These are phyloP conservation scores for Darksidea phi DNA, from an alignment of 495 filamentous ascomycete genomes.

Conservation along the genomic window DNA sequence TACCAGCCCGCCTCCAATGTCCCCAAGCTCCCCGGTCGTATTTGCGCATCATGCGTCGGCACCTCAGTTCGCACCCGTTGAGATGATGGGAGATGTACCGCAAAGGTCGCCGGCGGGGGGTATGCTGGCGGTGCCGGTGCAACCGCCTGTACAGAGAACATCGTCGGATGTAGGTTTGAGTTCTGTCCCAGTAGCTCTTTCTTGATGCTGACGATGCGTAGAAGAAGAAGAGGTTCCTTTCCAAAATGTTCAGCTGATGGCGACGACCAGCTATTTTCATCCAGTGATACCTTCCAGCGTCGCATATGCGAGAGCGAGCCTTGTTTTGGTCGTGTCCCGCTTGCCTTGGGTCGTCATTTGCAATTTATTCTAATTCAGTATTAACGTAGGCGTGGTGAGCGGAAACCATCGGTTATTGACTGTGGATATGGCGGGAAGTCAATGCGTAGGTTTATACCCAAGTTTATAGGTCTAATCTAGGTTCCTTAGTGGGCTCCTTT, in stretches of 20 bases:
- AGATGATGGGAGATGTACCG: not conserved
- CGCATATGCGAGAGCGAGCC: too few relatives aligned
- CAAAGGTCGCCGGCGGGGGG: not conserved
- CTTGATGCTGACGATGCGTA: slow-evolving; percentile 2
- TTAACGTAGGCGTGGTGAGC: too few relatives aligned
- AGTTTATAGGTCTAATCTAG: too few relatives aligned
- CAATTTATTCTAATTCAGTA: too few relatives aligned
- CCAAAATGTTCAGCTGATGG: not conserved
- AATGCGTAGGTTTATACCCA: too few relatives aligned
- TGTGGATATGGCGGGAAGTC: slow-evolving; percentile 7
- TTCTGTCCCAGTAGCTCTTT: too few relatives aligned
- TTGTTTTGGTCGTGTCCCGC: not conserved
- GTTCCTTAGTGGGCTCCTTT: too few relatives aligned
- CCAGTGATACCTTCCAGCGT: too few relatives aligned
- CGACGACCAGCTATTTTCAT: not conserved
- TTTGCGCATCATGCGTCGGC: not conserved
- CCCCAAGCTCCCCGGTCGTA: not conserved
- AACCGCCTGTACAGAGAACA: not conserved
- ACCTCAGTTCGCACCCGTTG: not conserved
- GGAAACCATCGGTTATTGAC: not conserved
- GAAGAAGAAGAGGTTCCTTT: slow-evolving; percentile 20
- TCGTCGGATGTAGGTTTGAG: too few relatives aligned
- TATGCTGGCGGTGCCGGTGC: not conserved
- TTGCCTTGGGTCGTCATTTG: too few relatives aligned
- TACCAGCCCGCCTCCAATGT: not conserved